These are phyloP conservation scores for Sarocladium kiliense DNA, from an alignment of 2,329 filamentous ascomycete species.

Conservation along the genomic window DNA sequence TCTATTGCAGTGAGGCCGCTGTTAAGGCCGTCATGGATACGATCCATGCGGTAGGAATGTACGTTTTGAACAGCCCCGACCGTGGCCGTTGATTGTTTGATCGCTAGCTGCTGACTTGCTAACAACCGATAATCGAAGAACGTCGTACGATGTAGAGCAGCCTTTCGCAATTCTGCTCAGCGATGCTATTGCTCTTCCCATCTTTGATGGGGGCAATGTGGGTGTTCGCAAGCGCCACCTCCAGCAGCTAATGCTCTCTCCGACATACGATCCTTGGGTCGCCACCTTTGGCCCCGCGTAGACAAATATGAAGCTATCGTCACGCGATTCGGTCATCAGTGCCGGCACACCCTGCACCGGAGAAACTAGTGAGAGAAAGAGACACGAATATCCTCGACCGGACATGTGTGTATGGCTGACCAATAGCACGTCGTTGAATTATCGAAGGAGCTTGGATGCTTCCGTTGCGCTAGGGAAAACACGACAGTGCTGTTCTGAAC, in stretches of 20 bases:
- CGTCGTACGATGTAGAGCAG: background rate
- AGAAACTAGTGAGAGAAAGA: background rate
- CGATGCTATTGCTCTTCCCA: background rate
- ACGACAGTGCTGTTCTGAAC: background rate
- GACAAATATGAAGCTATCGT: background rate
- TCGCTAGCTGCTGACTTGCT: background rate
- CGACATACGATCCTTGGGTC: constrained; percentile 1
- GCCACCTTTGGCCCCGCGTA: background rate
- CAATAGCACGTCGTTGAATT: too few species aligned
- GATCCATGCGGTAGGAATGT: constrained; percentile 48
- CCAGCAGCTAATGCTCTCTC: background rate
- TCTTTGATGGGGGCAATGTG: background rate
- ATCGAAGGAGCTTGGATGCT: too few species aligned
- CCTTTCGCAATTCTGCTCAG: background rate
- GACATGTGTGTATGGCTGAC: too few species aligned
- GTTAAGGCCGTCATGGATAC: constrained; percentile 43
- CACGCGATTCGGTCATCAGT: background rate
- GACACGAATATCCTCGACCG: too few species aligned
- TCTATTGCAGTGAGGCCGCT: constrained; percentile 44
- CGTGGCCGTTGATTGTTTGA: background rate
- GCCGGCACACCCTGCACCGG: background rate
- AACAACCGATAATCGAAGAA: background rate
- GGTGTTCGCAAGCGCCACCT: background rate
- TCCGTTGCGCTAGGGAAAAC: too few species aligned
- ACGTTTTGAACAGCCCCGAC: constrained; percentile 14